phyloP scores from a whole-genome alignment of 495 filamentous ascomycete species.

The Penicillium lividum region DNA sequence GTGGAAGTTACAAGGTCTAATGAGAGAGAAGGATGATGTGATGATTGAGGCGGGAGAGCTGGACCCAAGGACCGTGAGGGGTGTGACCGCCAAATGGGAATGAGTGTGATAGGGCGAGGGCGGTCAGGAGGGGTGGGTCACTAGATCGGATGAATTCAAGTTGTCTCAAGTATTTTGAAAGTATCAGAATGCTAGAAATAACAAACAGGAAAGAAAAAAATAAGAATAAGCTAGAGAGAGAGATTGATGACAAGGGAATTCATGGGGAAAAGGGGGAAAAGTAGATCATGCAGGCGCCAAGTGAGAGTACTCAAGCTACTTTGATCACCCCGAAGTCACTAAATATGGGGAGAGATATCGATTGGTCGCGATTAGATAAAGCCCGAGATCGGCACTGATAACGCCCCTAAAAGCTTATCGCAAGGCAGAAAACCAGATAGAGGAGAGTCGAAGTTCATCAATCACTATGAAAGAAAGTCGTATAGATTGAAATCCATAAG shows the following conservation, averaged over 20 bases:
- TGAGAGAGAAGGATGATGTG: constrained; percentile 36
- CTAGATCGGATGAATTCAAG: constrained; percentile 7
- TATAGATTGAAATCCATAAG: not conserved
- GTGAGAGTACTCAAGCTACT: constrained; percentile 6
- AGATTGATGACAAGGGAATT: not conserved
- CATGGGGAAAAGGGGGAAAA: constrained; percentile 5
- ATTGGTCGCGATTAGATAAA: constrained; percentile 27
- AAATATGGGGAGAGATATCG: constrained; percentile 16
- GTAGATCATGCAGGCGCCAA: constrained; percentile 15
- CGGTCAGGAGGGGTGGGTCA: constrained; percentile 37
- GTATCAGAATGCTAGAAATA: constrained; percentile 1
- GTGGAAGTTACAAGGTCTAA: constrained; percentile 22
- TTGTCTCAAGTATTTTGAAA: not conserved
- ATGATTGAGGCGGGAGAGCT: constrained; percentile 30
- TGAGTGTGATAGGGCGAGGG: constrained; percentile 34
- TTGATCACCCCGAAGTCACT: not conserved
- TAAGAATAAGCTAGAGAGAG: not conserved
- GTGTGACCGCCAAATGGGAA: constrained; percentile 43
- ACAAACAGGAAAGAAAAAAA: not conserved
- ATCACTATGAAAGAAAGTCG: not conserved
- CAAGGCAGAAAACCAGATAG: not conserved
- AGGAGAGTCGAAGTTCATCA: not conserved
- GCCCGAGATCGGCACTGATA: constrained; percentile 24
- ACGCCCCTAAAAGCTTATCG: constrained; percentile 19
- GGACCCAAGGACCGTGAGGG: constrained; percentile 36